Evolutionary conservation across 2,329 filamentous ascomycete species (phyloP).

Genomic region (Fusarium liriodendri): DNA sequence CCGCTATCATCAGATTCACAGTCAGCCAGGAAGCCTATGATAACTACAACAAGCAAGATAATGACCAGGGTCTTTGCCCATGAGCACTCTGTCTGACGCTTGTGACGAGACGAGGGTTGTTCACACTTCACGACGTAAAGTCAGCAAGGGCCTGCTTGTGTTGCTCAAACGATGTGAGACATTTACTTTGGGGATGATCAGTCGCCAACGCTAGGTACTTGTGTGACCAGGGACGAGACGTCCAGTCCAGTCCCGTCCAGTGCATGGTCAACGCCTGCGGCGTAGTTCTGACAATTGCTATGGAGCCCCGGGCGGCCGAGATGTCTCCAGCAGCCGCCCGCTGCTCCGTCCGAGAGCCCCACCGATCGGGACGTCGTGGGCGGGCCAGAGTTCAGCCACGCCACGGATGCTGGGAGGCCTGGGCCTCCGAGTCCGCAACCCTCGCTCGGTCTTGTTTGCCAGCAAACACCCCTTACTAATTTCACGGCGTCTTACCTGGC

Average conservation of each 20-base stretch:
- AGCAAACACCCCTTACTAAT: constrained; percentile 27
- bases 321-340: constrained; percentile 38
- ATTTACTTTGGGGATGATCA: constrained; percentile 38
- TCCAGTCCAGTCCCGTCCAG: background rate
- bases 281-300: constrained; percentile 35
- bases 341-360: constrained; percentile 44
- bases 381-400: constrained; percentile 45
- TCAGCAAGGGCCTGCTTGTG: constrained; percentile 17
- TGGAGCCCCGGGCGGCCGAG: constrained; percentile 39
- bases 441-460: constrained; percentile 12
- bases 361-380: constrained; percentile 44
- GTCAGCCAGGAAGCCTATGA: background rate
- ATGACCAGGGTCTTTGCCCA: background rate
- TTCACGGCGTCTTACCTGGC: constrained; percentile 14
- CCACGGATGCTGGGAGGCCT: constrained; percentile 30
- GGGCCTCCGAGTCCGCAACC: constrained; percentile 35
- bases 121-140: background rate
- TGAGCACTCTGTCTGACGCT: background rate
- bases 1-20: background rate
- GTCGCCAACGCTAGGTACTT: constrained; percentile 22
- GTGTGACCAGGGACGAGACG: constrained; percentile 14
- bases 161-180: constrained; percentile 35
- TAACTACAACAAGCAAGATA: background rate
- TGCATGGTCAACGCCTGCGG: constrained; percentile 31
- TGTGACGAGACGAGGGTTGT: background rate